Base-by-base conservation (phyloP, 2,329 filamentous ascomycete species). In the Arthrobotrys megalospora region DNA sequence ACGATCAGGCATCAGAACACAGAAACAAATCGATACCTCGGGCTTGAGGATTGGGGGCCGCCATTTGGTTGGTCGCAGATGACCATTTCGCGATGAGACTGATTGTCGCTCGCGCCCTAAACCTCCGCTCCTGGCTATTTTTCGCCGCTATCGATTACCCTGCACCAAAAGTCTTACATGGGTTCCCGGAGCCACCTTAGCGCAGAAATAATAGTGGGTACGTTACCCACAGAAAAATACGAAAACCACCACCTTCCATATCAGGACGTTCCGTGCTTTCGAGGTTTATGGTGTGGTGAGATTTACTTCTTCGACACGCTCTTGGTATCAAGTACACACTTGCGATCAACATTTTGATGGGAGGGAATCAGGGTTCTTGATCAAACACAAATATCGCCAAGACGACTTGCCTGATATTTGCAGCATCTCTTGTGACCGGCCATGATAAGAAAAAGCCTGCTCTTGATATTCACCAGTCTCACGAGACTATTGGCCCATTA, bases 1-100 rank as follows among this genome's bases (percentile, higher is more conserved):
- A 67, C 2, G 41, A 71, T 67, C 73, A 77, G 73, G 73, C 73
- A 77, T 77, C 73, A 71, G 73, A 62, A 71, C 60, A 66, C 60
- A 63, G 50, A 60, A 53, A 66, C 11, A 50, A 58, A 50, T 14
- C 65, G 65, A 66, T 70, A 77, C 47, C 58, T 66, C 50, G 50
- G 65, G 60, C 32, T 66, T 41, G 45, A 52, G 36, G 60, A 6
- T 69, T 45, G 50, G 50, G 70, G 50, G 21, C 50, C 36, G 38
- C 41, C 48, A 63, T 70, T 64, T 64, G 45, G 47, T 70, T 43
- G 47, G 53, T 66, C 60, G 72, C 72, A 60, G 72, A 50, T 48
- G 24, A 34, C 50, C 58, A 68, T 47, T 70, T 69, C 47, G 72
- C 21, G 24, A 55, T 65, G 48, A 66, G 58, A 28, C 47, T 69